phyloP scores from a whole-genome alignment of 352 stramenopile species.

The Globisporangium nagaii region DNA sequence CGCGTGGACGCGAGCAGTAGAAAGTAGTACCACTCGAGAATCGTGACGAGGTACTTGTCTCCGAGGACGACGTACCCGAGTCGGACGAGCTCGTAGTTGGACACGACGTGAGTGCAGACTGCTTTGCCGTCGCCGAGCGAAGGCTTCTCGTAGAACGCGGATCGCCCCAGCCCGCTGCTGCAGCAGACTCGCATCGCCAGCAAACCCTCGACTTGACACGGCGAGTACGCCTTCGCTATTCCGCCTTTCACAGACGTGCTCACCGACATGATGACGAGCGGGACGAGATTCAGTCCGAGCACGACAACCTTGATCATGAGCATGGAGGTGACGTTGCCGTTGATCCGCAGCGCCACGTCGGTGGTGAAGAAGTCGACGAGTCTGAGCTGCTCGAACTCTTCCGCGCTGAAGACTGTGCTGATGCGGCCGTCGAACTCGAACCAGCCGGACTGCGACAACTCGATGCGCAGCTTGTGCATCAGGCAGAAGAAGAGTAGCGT shows the following conservation, averaged over 20 bases:
- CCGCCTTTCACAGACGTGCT: background rate
- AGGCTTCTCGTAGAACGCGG: background rate
- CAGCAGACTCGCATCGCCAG: background rate
- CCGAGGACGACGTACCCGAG: conserved; percentile 1
- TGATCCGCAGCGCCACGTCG: conserved; percentile 11
- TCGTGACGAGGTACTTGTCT: background rate
- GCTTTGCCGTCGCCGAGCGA: too few species aligned
- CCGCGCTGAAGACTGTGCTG: conserved; percentile 3
- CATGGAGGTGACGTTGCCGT: conserved; percentile 10
- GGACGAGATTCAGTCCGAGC: conserved; percentile 5
- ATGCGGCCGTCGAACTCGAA: conserved; percentile 18
- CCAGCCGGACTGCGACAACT: background rate
- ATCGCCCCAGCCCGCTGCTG: background rate
- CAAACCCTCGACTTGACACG: background rate
- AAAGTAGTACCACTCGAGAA: background rate
- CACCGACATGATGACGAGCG: background rate
- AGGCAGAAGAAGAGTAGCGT: conserved; percentile 28
- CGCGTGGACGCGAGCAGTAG: too few species aligned
- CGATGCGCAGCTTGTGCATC: conserved; percentile 24
- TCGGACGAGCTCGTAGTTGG: conserved; percentile 4
- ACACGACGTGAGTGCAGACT: background rate
- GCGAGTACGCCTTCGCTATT: background rate
- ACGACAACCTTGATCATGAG: conserved; percentile 12
- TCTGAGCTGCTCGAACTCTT: conserved; percentile 5
- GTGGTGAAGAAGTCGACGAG: conserved; percentile 14